These are phyloP conservation scores for Dendrobium chrysotoxum DNA, from an alignment of 106 monocot species.

Conservation along the genomic window DNA sequence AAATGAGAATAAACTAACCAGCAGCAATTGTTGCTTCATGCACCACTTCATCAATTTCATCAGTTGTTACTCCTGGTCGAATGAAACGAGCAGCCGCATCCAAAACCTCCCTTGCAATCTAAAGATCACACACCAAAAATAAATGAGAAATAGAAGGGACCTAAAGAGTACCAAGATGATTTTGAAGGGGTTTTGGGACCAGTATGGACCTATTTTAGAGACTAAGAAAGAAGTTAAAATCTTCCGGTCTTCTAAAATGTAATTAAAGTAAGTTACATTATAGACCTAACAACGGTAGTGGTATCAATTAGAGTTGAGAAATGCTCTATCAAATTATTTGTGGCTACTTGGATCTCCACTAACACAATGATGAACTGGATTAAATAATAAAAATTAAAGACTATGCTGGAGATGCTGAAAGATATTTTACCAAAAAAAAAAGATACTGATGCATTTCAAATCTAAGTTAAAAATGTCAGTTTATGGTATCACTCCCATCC, in stretches of 20 bases:
- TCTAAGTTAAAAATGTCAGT: too few species aligned
- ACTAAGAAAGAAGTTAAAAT: not conserved
- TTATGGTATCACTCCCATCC: not conserved
- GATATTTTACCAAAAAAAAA: too few species aligned
- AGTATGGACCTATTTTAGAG: not conserved
- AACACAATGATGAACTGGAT: too few species aligned
- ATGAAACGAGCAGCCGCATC: slow-evolving; percentile 93
- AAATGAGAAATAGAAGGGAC: not conserved
- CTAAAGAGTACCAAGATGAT: not conserved
- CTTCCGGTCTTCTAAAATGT: not conserved
- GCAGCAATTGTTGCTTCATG: slow-evolving; percentile 86
- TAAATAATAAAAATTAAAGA: too few species aligned
- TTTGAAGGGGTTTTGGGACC: not conserved
- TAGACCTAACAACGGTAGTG: too few species aligned
- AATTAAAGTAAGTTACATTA: not conserved
- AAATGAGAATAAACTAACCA: slow-evolving; percentile 24
- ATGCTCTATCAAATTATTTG: too few species aligned
- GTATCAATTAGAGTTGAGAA: too few species aligned
- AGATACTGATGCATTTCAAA: too few species aligned
- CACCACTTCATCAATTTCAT: slow-evolving; percentile 96
- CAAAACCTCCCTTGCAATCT: slow-evolving; percentile 97
- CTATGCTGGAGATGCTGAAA: too few species aligned
- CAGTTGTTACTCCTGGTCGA: slow-evolving; percentile 86
- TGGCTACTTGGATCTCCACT: too few species aligned
- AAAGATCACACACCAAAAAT: slow-evolving; percentile 11